Evolutionary conservation across 176 grass and related monocot species (phyloP), one percentile per base, ranked within the genome.

Genomic region (Bothriochloa decipiens): DNA sequence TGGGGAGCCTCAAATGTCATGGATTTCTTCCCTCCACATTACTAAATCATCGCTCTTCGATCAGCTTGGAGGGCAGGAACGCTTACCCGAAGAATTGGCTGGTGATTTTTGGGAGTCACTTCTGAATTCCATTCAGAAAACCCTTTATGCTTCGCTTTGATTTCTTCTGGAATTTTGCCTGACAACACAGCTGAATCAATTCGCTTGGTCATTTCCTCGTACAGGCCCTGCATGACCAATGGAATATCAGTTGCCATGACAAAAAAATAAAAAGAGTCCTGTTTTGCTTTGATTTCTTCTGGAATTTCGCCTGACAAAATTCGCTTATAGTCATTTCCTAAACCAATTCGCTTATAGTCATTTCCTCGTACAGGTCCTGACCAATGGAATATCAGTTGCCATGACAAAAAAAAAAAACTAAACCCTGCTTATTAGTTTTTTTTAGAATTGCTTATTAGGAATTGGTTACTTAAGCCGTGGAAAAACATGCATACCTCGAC

Each of bases 1-100:
- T 76, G 0, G 46, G 18, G 77, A n/a, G 11, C 50, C 15, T n/a
- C 26, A 78, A 73, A 58, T 78, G 5, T 55, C 33, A 17, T 52
- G 53, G n/a, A 53, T 0, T 78, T 43, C 27, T 45, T 64, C 28
- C 22, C 40, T 82, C 14, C 20, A 14, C 0, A 77, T 64, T 33
- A 80, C 35, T 2, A 32, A 32, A 32, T 32, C n/a, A 33, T n/a
- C 11, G 5, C 8, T 55, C 18, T n/a, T n/a, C n/a, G n/a, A n/a
- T n/a, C 0, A n/a, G 3, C 68, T 72, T 60, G 1, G 15, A 68
- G 22, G 79, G 35, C 23, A 25, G 6, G 47, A 25, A 41, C 35
- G 46, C 11, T 86, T 86, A 97, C 95, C 87, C 93, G 90, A 42
- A 97, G 71, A 84, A 95, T 95, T 47, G 95, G 82, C 3, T 86